Evolutionary conservation across 257 asterid species (phyloP).

Genomic region (Lithospermum erythrorhizon): DNA sequence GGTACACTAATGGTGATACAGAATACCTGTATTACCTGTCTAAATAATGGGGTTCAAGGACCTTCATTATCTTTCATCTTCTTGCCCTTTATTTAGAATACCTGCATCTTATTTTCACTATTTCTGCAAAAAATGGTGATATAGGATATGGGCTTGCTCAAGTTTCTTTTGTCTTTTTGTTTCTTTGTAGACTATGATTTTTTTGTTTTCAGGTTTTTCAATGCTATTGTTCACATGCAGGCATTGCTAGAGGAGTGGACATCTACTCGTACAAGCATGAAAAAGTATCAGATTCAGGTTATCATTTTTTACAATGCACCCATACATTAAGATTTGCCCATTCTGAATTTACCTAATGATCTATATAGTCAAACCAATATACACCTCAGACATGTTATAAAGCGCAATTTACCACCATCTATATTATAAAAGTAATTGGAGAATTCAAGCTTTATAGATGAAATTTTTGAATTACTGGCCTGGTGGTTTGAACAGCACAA

Average conservation of each 20-base stretch:
- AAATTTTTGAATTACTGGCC: not conserved
- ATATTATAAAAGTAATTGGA: not conserved
- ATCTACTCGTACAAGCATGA: slow-evolving; percentile 50
- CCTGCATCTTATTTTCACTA: not conserved
- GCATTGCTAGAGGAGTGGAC: slow-evolving; percentile 98
- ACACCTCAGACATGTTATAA: too few species aligned
- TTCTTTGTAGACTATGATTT: not conserved
- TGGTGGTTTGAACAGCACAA: not conserved
- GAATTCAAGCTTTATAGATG: not conserved
- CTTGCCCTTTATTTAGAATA: not conserved
- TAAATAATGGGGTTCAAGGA: not conserved
- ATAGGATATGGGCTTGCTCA: not conserved
- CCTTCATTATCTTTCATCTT: not conserved
- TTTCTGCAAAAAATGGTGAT: too few species aligned
- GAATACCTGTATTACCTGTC: not conserved
- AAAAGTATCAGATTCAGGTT: slow-evolving; percentile 75
- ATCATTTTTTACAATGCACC: slow-evolving; percentile 8
- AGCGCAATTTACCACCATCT: not conserved
- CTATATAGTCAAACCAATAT: not conserved
- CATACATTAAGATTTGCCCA: not conserved
- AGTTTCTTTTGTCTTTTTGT: not conserved
- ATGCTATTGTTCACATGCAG: slow-evolving; percentile 29
- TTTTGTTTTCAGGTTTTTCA: slow-evolving; percentile 1
- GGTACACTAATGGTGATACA: slow-evolving; percentile 32
- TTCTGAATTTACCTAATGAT: not conserved